A percentile compares a stretch with the other conserved stretches of the same genome.
Evolutionary conservation across 2,329 filamentous ascomycete species (phyloP).

Genomic region (Ophiocordyceps unilateralis): DNA sequence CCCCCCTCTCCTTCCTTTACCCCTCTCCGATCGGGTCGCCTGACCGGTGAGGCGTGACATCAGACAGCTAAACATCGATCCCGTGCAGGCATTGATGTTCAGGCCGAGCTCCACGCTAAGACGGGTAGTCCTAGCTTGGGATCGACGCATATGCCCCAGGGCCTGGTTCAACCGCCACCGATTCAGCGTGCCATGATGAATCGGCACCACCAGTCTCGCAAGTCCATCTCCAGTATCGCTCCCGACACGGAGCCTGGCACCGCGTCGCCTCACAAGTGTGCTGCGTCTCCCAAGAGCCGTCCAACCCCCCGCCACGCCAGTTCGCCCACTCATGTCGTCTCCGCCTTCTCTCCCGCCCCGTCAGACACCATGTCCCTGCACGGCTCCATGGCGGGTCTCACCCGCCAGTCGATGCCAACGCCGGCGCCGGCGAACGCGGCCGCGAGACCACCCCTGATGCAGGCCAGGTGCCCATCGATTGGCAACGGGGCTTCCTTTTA

Average conservation of each 20-base stretch:
- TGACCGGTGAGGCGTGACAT: background rate
- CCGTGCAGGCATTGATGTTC: slow-evolving; percentile 73
- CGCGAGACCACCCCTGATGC: slow-evolving; percentile 17
- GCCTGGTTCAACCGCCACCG: slow-evolving; percentile 53
- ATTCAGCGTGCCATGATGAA: slow-evolving; percentile 70
- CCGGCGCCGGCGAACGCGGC: slow-evolving; percentile 7
- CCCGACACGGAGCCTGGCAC: slow-evolving; percentile 48
- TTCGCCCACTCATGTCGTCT: slow-evolving; percentile 33
- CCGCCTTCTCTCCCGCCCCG: slow-evolving; percentile 24
- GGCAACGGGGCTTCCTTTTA: slow-evolving; percentile 45
- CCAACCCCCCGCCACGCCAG: slow-evolving; percentile 63
- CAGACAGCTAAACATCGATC: background rate
- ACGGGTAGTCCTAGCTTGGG: slow-evolving; percentile 70
- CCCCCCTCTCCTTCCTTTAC: background rate
- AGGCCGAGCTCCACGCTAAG: slow-evolving; percentile 86
- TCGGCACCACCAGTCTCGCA: slow-evolving; percentile 57
- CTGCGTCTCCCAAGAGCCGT: slow-evolving; percentile 50
- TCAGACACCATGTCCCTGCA: slow-evolving; percentile 31
- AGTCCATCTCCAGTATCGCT: slow-evolving; percentile 58
- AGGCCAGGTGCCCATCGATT: slow-evolving; percentile 17
- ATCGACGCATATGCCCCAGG: slow-evolving; percentile 50
- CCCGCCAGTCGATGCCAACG: slow-evolving; percentile 15
- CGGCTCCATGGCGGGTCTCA: slow-evolving; percentile 15
- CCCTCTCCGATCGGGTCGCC: background rate
- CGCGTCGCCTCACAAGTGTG: slow-evolving; percentile 35